Evolutionary conservation across 768 basidiomycete species (phyloP).

Genomic region (Tylopilus cervinicoccineus): DNA sequence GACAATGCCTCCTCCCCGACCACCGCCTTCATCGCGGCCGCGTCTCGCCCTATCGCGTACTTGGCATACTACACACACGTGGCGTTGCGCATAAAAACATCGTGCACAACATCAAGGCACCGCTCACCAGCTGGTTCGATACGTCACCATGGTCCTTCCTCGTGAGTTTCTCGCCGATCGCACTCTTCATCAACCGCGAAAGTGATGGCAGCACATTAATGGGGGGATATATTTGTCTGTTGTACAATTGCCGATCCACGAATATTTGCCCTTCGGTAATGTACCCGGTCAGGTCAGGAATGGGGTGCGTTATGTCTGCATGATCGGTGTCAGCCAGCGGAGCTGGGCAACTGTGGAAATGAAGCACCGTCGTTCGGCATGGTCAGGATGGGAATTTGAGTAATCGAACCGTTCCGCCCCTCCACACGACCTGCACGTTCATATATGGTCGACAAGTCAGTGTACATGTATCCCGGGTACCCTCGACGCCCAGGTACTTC

Average conservation of each 20-base stretch:
- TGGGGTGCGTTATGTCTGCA: conserved; percentile 99
- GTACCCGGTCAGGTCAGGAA: conserved; percentile 98
- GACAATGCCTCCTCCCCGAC: conserved; percentile 98
- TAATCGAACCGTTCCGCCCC: conserved; percentile 98
- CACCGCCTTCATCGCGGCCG: conserved; percentile 98
- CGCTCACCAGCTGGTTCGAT: conserved; percentile 90
- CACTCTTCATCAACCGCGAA: conserved; percentile 99
- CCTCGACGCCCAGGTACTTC: conserved; percentile 99
- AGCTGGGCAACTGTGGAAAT: conserved; percentile 14
- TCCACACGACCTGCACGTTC: conserved; percentile 98
- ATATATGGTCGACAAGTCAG: conserved; percentile 98
- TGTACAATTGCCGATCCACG: conserved; percentile 95
- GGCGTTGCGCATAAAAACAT: conserved; percentile 12
- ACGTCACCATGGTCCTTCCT: conserved; percentile 99
- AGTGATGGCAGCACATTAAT: conserved; percentile 99
- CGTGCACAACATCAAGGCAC: conserved; percentile 23
- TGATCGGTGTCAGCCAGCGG: conserved; percentile 24
- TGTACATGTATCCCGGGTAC: conserved; percentile 98
- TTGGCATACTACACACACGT: conserved; percentile 80
- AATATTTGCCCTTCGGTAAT: conserved; percentile 99
- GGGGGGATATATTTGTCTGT: conserved; percentile 96
- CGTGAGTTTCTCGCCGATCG: conserved; percentile 96
- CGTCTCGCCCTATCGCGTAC: conserved; percentile 96
- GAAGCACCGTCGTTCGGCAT: conserved; percentile 98
- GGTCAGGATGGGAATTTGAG: conserved; percentile 98